Evolutionary conservation across 495 filamentous ascomycete species (phyloP), one percentile per base, ranked within the genome.

Genomic region (Aspergillus baeticus): DNA sequence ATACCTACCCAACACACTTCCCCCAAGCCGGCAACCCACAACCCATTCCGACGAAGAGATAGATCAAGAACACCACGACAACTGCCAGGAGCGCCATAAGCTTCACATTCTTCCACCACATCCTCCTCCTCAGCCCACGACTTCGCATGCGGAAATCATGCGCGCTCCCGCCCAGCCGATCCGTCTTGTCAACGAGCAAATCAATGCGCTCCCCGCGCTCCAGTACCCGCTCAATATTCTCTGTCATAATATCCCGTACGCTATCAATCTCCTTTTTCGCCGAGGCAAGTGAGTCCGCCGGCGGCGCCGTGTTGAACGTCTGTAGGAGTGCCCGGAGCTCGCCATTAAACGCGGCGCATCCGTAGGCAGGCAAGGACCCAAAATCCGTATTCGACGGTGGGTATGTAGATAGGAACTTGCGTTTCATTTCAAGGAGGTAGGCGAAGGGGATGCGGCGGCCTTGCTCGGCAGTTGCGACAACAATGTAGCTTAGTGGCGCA

Each of bases 81-180:
- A 97, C 62, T 2, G 79, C 83, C 62, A 99, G 71, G 63, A 99
- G 69, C 34, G 84, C 84, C 92, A 98, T 97, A 66, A 92, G 61
- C 73, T 95, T 94, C 17, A 93, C 81, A 75, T 98, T 98, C 87
- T 98, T 98, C 92, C 93, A 99, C 94, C 94, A 99, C 95, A 98
- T 98, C 64, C 84, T 77, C 70, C 94, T 79, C 76, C 93, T 88
- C 69, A 99, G 68, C 0, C 90, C 90, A 22, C 89, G 78, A 65
- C 87, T 91, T 58, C 91, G 75, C n/a, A 96, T 83, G 48, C 92
- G 72, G 68, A 97, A 97, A 74, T 97, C 92, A 66, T 87, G 80
- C 55, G 92, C 91, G 68, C 82, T 90, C 6, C 87, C 89, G 10
- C 92, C 92, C 45, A 97, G 67, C 57, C 91, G 78, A 67, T 96